Evolutionary conservation across 208 protist genomes (phyloP).

Genomic region (Wallacemonas rigidus): DNA sequence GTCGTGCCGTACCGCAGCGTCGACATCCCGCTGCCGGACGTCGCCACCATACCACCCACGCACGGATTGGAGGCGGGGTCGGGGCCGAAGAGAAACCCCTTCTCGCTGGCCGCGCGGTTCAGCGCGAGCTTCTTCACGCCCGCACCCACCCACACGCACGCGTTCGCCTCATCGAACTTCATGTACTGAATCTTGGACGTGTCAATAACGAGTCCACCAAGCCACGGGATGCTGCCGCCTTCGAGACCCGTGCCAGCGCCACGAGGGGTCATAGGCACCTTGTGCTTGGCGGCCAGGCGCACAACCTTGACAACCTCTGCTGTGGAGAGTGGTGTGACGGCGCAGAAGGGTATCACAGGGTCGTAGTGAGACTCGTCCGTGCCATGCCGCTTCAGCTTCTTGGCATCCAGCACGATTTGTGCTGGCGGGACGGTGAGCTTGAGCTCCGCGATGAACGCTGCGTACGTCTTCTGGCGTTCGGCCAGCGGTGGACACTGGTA

Average conservation of each 20-base stretch:
- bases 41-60: slow-evolving; percentile 55
- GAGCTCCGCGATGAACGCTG: slow-evolving; percentile 31
- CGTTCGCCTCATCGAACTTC: slow-evolving; percentile 27
- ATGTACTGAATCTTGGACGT: slow-evolving; percentile 26
- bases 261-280: slow-evolving; percentile 35
- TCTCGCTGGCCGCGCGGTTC: slow-evolving; percentile 19
- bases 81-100: slow-evolving; percentile 33
- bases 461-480: slow-evolving; percentile 41
- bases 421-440: slow-evolving; percentile 29
- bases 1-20: slow-evolving; percentile 68
- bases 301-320: slow-evolving; percentile 24
- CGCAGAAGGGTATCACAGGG: slow-evolving; percentile 17
- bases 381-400: slow-evolving; percentile 28
- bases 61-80: slow-evolving; percentile 34
- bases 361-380: slow-evolving; percentile 30
- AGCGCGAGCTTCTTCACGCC: slow-evolving; percentile 36
- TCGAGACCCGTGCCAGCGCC: slow-evolving; percentile 35
- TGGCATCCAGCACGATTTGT: slow-evolving; percentile 31
- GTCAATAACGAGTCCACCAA: slow-evolving; percentile 36
- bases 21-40: slow-evolving; percentile 45
- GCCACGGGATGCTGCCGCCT: slow-evolving; percentile 27
- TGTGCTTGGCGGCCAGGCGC: slow-evolving; percentile 24
- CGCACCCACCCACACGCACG: slow-evolving; percentile 36
- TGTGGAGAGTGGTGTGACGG: slow-evolving; percentile 18
- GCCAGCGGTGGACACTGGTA: slow-evolving; percentile 31